These are phyloP conservation scores for Cicer chorassanicum DNA, from an alignment of 306 rosid genomes.

Conservation along the genomic window DNA sequence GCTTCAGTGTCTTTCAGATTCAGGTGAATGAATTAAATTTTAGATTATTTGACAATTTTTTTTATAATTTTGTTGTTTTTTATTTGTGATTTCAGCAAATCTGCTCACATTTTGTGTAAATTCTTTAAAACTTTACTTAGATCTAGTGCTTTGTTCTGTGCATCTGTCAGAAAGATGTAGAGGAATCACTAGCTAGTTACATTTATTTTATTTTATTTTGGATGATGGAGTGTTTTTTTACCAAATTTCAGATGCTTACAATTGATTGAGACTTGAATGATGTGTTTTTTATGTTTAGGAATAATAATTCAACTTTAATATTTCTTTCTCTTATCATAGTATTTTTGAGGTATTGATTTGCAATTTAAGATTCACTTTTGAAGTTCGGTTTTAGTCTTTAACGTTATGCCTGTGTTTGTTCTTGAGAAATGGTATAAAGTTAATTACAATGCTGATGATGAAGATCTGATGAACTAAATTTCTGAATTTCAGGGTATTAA, in stretches of 20 bases:
- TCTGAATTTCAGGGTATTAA: slow-evolving; percentile 49
- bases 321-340: slow-evolving; percentile 19
- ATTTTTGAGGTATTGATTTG: slow-evolving; percentile 10
- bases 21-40: slow-evolving; percentile 33
- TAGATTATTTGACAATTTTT: slow-evolving; percentile 11
- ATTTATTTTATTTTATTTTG: background rate
- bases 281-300: background rate
- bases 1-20: slow-evolving; percentile 37
- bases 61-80: background rate
- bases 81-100: background rate
- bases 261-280: slow-evolving; percentile 7
- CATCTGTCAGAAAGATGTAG: slow-evolving; percentile 9
- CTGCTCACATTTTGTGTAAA: background rate
- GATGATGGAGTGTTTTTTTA: slow-evolving; percentile 11
- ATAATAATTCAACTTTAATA: background rate
- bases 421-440: background rate
- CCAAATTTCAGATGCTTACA: background rate
- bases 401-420: slow-evolving; percentile 11
- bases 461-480: slow-evolving; percentile 39
- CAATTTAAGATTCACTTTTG: slow-evolving; percentile 32
- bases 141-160: slow-evolving; percentile 17
- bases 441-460: slow-evolving; percentile 37
- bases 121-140: slow-evolving; percentile 15
- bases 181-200: slow-evolving; percentile 8
- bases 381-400: background rate